Conservation (phyloP, 345 rosid genomes). For the Anastatica hierochuntica region DNA sequence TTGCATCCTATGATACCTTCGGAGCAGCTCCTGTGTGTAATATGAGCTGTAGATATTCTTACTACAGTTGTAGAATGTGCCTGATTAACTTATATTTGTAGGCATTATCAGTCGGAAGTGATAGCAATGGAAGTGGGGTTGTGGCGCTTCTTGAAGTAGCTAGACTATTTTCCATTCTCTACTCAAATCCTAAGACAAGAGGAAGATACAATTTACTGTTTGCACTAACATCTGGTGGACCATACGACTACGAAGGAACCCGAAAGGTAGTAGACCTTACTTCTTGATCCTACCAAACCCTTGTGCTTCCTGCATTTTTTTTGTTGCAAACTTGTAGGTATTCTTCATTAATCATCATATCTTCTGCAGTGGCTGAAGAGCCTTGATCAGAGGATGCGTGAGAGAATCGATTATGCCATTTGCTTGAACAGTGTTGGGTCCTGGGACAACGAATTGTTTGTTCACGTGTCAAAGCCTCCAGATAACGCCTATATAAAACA, state of each 20-base stretch:
- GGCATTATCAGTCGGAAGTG: conserved; percentile 95
- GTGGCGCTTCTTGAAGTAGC: conserved; percentile 94
- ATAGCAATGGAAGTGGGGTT: conserved; percentile 94
- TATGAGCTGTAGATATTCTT: conserved; percentile 10
- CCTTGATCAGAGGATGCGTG: conserved; percentile 93
- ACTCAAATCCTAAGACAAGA: conserved; percentile 90
- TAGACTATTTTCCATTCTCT: conserved; percentile 83
- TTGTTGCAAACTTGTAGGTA: conserved; percentile 2
- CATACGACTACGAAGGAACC: conserved; percentile 93
- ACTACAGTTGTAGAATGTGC: not conserved
- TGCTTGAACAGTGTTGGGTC: conserved; percentile 94
- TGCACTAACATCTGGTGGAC: conserved; percentile 93
- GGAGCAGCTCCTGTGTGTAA: conserved; percentile 93
- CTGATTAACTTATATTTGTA: conserved; percentile 30
- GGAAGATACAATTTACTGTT: conserved; percentile 92
- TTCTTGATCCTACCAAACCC: conserved; percentile 5
- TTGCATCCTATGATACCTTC: conserved; percentile 92
- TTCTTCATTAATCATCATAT: conserved; percentile 10
- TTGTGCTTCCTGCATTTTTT: not conserved
- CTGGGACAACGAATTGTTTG: conserved; percentile 56
- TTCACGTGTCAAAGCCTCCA: conserved; percentile 95
- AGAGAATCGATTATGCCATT: conserved; percentile 93
- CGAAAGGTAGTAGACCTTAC: conserved; percentile 54
- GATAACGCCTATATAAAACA: conserved; percentile 85
- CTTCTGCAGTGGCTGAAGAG: conserved; percentile 86